Evolutionary conservation across 2,329 filamentous ascomycete genomes (phyloP).

Genomic region (Aspergillus calidoustus): DNA sequence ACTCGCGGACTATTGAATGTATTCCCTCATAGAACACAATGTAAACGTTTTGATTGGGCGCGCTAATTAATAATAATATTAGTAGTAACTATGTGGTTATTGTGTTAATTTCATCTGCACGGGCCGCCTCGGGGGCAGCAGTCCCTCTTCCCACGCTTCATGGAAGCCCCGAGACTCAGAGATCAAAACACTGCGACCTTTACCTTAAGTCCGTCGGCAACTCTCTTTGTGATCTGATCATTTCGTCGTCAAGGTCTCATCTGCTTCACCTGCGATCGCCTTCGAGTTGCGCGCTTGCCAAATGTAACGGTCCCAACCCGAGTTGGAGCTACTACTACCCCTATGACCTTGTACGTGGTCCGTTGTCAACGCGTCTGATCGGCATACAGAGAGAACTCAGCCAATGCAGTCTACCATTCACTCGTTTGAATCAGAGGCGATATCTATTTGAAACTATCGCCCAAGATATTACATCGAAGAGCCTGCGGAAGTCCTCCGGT

Average conservation of each 20-base stretch:
- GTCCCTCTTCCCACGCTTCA: constrained; percentile 2
- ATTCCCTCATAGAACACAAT: not conserved
- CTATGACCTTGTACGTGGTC: constrained; percentile 24
- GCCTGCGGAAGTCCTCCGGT: not conserved
- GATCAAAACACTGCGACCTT: not conserved
- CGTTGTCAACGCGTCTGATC: constrained; percentile 4
- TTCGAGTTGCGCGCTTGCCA: constrained; percentile 14
- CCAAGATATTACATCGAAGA: not conserved
- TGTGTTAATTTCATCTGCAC: not conserved
- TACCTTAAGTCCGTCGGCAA: not conserved
- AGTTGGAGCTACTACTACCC: constrained; percentile 15
- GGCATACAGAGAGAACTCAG: not conserved
- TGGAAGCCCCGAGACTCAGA: not conserved
- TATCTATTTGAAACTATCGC: not conserved
- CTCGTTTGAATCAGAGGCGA: not conserved
- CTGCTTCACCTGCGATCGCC: not conserved
- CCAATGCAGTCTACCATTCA: constrained; percentile 12
- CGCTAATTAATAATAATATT: not conserved
- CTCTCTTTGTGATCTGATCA: not conserved
- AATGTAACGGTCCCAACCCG: constrained; percentile 22
- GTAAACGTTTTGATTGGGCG: not conserved
- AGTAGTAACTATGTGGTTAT: not conserved
- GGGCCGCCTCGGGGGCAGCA: constrained; percentile 3
- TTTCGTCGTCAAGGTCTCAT: not conserved
- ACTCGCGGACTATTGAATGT: no score